Conservation (phyloP, 768 basidiomycete species). For the Leucosporidium yakuticum region DNA sequence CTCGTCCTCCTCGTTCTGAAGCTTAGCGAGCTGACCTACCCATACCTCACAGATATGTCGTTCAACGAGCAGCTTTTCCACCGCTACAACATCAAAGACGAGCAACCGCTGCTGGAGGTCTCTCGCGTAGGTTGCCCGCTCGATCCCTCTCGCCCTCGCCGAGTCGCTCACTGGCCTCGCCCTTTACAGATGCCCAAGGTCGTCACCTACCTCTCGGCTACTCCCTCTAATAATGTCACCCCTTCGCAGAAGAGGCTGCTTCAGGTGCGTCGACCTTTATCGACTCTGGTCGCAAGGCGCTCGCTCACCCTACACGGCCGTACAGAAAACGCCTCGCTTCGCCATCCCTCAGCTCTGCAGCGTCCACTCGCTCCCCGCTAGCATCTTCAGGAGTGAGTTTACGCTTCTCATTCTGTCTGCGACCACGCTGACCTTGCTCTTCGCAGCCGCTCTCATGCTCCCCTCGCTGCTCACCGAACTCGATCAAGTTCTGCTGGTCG, state of each 20-base stretch:
- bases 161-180: conserved; percentile 36
- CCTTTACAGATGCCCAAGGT: conserved; percentile 50
- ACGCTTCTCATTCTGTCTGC: no score
- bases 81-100: conserved; percentile 44
- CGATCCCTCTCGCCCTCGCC: no score
- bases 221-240: not conserved
- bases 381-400: conserved; percentile 39
- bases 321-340: conserved; percentile 51
- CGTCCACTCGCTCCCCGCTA: conserved; percentile 68
- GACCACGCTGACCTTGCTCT: conserved; percentile 41
- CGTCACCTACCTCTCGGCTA: conserved; percentile 3
- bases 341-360: conserved; percentile 44
- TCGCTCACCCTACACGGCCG: not conserved
- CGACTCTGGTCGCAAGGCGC: no score
- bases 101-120: conserved; percentile 70
- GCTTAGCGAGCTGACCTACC: conserved; percentile 33
- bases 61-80: conserved; percentile 19
- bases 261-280: not conserved
- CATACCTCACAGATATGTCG: not conserved
- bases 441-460: conserved; percentile 60
- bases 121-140: conserved; percentile 50
- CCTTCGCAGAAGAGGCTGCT: conserved; percentile 11
- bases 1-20: conserved; percentile 54
- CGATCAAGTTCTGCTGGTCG: conserved; percentile 67
- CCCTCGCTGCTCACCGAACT: conserved; percentile 69